A percentile compares a stretch with the other conserved stretches of the same genome.
phyloP scores from a whole-genome alignment of 768 basidiomycete species.

The Lentinula detonsa region DNA sequence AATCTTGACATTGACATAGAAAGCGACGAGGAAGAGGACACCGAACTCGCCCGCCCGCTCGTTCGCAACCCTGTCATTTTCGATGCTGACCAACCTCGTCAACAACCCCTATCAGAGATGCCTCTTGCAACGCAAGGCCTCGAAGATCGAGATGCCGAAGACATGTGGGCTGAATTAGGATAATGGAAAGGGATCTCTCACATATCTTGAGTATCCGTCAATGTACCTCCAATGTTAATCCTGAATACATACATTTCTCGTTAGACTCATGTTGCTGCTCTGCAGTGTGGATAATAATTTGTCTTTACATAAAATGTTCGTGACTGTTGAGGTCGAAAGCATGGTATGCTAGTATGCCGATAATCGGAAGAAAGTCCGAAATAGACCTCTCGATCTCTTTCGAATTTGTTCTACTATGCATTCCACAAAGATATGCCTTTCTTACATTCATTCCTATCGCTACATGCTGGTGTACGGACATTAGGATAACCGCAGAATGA shows the following conservation, averaged over 20 bases:
- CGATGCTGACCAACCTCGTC: constrained; percentile 43
- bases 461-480: too few species aligned
- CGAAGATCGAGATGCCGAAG: constrained; percentile 56
- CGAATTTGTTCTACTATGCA: too few species aligned
- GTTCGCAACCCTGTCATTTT: constrained; percentile 59
- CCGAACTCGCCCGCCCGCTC: constrained; percentile 53
- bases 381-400: too few species aligned
- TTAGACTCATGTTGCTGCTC: not conserved
- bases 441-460: too few species aligned
- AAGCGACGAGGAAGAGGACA: constrained; percentile 58
- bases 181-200: not conserved
- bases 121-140: constrained; percentile 50
- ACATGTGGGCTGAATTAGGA: constrained; percentile 58
- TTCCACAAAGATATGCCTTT: too few species aligned
- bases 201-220: not conserved
- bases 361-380: too few species aligned
- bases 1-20: constrained; percentile 67
- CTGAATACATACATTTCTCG: not conserved
- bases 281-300: not conserved
- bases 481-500: too few species aligned
- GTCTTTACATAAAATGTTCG: not conserved
- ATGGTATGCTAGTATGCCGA: too few species aligned
- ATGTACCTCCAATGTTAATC: not conserved
- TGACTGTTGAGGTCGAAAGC: too few species aligned
- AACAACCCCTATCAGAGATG: constrained; percentile 43